Percentiles rank a stretch among this genome's conserved stretches.
Evolutionary conservation across 176 grass and related monocot genomes (phyloP).

Genomic region (Aegilops umbellulata): DNA sequence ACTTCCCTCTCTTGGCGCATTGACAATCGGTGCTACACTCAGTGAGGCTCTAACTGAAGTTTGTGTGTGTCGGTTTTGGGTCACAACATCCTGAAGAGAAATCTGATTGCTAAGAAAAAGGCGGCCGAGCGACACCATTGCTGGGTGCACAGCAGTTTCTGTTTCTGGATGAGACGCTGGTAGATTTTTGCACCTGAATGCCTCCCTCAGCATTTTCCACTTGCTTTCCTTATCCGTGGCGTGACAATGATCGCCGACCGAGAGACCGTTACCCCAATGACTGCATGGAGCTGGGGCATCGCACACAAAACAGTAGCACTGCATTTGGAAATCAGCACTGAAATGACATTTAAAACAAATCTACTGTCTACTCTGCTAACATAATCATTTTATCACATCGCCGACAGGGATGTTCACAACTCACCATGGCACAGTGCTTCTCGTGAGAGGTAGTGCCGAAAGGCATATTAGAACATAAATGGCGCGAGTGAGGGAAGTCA

Average conservation of each 20-base stretch:
- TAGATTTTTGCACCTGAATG: constrained; percentile 32
- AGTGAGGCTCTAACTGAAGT: background rate
- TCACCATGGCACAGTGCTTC: constrained; percentile 78
- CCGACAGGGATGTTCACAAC: constrained; percentile 16
- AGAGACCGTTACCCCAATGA: constrained; percentile 56
- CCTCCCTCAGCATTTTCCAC: constrained; percentile 61
- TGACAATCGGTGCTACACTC: background rate
- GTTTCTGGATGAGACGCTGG: constrained; percentile 39
- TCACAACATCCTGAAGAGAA: background rate
- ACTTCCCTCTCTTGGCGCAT: background rate
- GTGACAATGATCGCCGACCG: constrained; percentile 59
- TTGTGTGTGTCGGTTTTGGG: background rate
- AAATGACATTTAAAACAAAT: background rate
- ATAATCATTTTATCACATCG: background rate
- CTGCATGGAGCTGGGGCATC: constrained; percentile 81
- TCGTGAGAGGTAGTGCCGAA: constrained; percentile 68
- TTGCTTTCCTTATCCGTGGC: constrained; percentile 68
- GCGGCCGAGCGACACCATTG: background rate
- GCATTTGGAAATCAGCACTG: constrained; percentile 43
- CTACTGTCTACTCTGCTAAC: background rate
- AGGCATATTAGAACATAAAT: constrained; percentile 80
- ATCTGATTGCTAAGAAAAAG: background rate
- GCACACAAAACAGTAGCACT: constrained; percentile 99
- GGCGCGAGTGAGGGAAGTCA: constrained; percentile 89
- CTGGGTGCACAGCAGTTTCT: constrained; percentile 6